Base-by-base conservation (phyloP, 2,329 filamentous ascomycete genomes). In the Paraconiothyrium sp. region DNA sequence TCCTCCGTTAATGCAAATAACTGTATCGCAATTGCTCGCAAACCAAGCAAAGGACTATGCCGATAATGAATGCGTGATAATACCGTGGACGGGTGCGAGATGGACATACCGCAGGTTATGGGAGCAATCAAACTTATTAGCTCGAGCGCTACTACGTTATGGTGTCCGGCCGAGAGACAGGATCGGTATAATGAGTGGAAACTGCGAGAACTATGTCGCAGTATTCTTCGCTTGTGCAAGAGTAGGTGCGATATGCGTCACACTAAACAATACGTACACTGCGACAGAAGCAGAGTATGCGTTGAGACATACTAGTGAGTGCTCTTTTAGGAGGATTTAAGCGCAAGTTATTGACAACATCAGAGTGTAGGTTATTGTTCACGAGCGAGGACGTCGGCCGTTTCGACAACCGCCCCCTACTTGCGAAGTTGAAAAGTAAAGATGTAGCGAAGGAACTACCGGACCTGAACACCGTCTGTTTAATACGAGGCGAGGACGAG, bases 211-310 rank as follows among this genome's bases (percentile, higher is more conserved):
- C 66, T 86, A 91, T 34, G 78, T 79, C 49, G 85, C 90, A 2
- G 84, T 92, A 16, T 92, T 92, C 82, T 92, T 93, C 67, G 90
- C 89, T 3, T 89, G 88, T 11, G 88, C 89, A 44, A 72, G 78
- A 50, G 67, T 82, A 13, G 80, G 80, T 2, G 79, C 79, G 1
- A 77, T 82, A 39, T 82, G 93, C 56, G 91, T 93, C 32, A 92
- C 93, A 48, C 81, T 94, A 67, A 94, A 94, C 80, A 94, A 93
- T 79, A 94, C 91, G 0, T 94, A 94, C 74, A 94, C 91, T 1
- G 84, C 89, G 2, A 86, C 85, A 1, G 91, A 94, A 78, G 88
- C 90, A 51, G 84, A 88, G 74, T 90, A 91, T 76, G 91, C 89
- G 10, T 77, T 94, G 32, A 84, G 85, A 58, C 92, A 93, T 72